Evolutionary conservation across 1,284 basidiomycete species (phyloP), one percentile per base, ranked within the genome.

Genomic region (Cutaneotrichosporon cavernicola): DNA sequence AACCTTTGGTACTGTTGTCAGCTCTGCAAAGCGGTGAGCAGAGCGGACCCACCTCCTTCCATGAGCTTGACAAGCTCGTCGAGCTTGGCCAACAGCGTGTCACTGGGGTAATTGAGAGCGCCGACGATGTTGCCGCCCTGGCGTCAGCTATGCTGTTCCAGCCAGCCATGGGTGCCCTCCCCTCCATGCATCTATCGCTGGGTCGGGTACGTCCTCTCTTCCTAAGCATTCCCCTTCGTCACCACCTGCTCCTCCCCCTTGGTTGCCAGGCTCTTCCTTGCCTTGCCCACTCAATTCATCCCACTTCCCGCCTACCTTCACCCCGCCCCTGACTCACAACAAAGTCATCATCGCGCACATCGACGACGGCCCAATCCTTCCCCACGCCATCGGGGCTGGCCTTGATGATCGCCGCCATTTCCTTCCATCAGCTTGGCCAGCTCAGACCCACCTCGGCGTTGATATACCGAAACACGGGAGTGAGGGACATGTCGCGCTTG

Each of bases 91-190:
- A 75, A 67, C 61, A 80, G 77, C 14, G 62, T 70, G 61, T 73
- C 75, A 65, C 75, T 77, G 5, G 80, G 80, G 52, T 66, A 71
- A 64, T 80, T 80, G 47, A 76, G 30, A 1, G 76, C 77, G 26
- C 73, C 69, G 21, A 78, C 73, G 59, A 81, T 81, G 65, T 80
- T 81, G 5, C 80, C 80, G n/a, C 80, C 80, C 78, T 81, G 60
- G 11, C 4, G 57, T 65, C 57, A 65, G 64, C 43, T 16, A 14
- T 22, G 55, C 36, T 9, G 46, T 46, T 14, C 26, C 26, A 26
- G 26, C 26, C 26, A 26, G 26, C 26, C 26, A 26, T 26, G 26
- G 26, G 26, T 26, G 3, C 26, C 26, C 26, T 26, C 3, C 26
- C 26, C 26, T 26, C 26, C 26, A 1, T 26, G 26, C 26, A 26